Conservation (phyloP, 192 early-diverging fungal species). For the Linnemannia zychae region DNA sequence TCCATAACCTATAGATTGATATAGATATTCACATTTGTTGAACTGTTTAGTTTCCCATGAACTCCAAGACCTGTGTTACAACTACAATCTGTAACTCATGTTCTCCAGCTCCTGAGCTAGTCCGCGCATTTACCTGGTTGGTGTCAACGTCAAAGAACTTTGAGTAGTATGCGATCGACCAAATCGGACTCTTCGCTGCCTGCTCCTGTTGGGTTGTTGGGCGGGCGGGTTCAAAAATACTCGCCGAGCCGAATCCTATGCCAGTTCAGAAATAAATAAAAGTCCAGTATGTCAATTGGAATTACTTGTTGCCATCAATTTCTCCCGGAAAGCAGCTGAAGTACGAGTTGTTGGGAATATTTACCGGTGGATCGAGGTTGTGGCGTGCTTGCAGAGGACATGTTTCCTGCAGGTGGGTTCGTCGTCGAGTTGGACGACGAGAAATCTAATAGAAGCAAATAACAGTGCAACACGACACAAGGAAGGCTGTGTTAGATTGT, state of each 20-base stretch:
- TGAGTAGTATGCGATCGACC: constrained; percentile 92
- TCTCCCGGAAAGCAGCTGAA: neutral
- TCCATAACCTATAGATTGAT: constrained; percentile 74
- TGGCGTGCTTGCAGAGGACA: constrained; percentile 30
- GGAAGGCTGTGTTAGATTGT: neutral
- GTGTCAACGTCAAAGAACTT: constrained; percentile 96
- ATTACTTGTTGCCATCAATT: too few relatives aligned
- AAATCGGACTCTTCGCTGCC: constrained; percentile 70
- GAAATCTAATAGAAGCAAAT: constrained; percentile 19
- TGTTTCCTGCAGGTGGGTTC: constrained; percentile 35
- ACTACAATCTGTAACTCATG: neutral
- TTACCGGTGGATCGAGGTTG: constrained; percentile 42
- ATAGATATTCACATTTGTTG: neutral
- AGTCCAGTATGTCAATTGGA: neutral
- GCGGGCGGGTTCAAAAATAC: constrained; percentile 25
- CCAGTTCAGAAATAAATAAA: neutral
- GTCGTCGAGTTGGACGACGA: constrained; percentile 30
- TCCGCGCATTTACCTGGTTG: constrained; percentile 66
- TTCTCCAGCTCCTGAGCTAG: too few relatives aligned
- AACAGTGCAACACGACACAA: too few relatives aligned
- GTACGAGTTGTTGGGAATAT: neutral
- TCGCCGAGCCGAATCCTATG: constrained; percentile 32
- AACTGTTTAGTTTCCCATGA: neutral
- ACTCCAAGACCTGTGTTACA: neutral
- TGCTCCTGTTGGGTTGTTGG: constrained; percentile 20